Evolutionary conservation across 805 yeast species (phyloP), one percentile per base, ranked within the genome.

Genomic region (Hermanozyma aechmeae): DNA sequence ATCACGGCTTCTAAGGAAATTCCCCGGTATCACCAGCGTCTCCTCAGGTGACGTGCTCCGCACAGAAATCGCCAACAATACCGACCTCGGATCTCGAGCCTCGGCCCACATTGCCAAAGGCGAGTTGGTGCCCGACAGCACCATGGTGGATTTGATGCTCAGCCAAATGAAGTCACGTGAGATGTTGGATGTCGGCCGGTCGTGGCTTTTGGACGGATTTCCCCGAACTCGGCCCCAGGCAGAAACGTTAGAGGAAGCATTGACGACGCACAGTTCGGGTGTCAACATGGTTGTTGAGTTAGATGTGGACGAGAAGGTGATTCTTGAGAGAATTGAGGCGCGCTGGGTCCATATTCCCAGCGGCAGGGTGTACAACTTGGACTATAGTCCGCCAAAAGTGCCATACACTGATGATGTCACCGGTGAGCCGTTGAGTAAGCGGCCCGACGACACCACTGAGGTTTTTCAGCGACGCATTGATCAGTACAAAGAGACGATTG

Each of bases 131-230:
- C 93, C 96, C 0, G 95, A 89, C 50, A 36, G 51, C 0, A 53
- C 74, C 11, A 79, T 87, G 71, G 76, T 77, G 2, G 55, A 52
- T 3, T 46, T 85, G 17, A 70, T 85, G 2, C 59, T 65, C 2
- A 36, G 49, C 10, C 78, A 80, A 29, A 51, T 85, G 32, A 29
- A 40, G 6, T 31, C 37, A 5, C 45, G 53, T 5, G 43, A 52
- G 6, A 71, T 78, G 67, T 58, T 76, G 13, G 53, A 58, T 21
- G 25, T 53, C 0, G 30, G 53, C 2, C 40, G 75, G 2, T 57
- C 75, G 5, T 87, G 94, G 83, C 59, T 87, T 17, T 60, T 89
- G 27, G 97, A 87, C 51, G 97, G 97, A 24, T 89, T 86, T 46
- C 97, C 97, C 4, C 64, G 97, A 37, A 89, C 92, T 0, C 47